Evolutionary conservation across 352 stramenopile genomes (phyloP).

Genomic region (Phytophthora litchii): DNA sequence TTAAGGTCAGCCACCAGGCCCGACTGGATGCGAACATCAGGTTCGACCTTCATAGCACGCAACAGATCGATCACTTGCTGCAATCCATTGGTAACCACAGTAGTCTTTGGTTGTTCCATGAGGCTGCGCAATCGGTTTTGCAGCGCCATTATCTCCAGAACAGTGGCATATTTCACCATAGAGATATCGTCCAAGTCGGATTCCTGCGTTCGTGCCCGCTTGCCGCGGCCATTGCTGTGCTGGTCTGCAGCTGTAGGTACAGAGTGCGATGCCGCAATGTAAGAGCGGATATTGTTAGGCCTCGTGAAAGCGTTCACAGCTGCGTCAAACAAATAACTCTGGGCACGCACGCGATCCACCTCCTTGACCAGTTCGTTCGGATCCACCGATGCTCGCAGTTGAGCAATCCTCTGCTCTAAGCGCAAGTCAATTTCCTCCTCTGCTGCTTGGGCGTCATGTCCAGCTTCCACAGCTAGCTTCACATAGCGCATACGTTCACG

Average conservation of each 20-base stretch:
- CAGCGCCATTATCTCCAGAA: conserved; percentile 65
- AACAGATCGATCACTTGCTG: conserved; percentile 85
- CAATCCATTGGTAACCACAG: conserved; percentile 64
- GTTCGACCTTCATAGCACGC: conserved; percentile 73
- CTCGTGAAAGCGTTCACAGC: conserved; percentile 67
- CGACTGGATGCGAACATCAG: conserved; percentile 75
- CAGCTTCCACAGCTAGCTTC: conserved; percentile 72
- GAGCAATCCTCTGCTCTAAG: conserved; percentile 81
- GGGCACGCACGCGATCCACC: conserved; percentile 67
- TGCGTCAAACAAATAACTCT: conserved; percentile 73
- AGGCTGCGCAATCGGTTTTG: conserved; percentile 75
- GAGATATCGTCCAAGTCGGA: conserved; percentile 68
- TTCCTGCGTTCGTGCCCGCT: conserved; percentile 65
- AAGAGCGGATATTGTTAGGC: conserved; percentile 61
- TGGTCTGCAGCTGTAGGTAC: conserved; percentile 56
- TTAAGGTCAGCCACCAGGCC: conserved; percentile 78
- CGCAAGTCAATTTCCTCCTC: conserved; percentile 81
- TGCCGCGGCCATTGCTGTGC: conserved; percentile 36
- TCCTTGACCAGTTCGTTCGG: conserved; percentile 85
- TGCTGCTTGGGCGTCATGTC: conserved; percentile 56
- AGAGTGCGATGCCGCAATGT: conserved; percentile 57
- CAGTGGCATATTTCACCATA: conserved; percentile 70
- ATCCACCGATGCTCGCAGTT: conserved; percentile 66
- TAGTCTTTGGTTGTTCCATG: conserved; percentile 57
- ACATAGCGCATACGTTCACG: conserved; percentile 82